Evolutionary conservation across 129 eudicot genomes (phyloP), one percentile per base, ranked within the genome.

Genomic region (Escallonia herrerae): DNA sequence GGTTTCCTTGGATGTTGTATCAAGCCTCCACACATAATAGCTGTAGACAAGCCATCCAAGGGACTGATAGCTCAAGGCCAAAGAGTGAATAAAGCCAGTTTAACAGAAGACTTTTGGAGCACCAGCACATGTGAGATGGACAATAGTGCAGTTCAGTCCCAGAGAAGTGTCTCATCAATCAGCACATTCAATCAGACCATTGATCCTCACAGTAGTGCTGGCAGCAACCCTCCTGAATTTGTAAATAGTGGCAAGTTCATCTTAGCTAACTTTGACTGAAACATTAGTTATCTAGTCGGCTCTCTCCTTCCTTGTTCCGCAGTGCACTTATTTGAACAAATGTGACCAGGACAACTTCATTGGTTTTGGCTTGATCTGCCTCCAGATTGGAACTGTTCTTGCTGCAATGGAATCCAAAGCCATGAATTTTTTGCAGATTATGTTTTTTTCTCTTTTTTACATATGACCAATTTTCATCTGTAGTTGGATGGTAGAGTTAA

Each of bases 1-100:
- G 84, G 97, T 84, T 90, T 85, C 82, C 84, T 90, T 86, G 95
- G 95, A 86, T 90, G 95, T 71, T 83, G 86, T 86, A 71, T 69
- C 15, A 86, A 82, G 82, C 74, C 88, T 33, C 80, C 80, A 50
- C 82, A 71, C 64, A 64, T 86, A 48, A 82, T 76, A 41, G 71
- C 86, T 13, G 86, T 74, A 73, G 86, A 86, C 57, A 76, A 90
- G 74, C 88, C 86, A 14, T 75, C 89, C 9, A 83, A 83, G 58
- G 76, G 73, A 56, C 76, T 79, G 45, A 75, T 68, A 64, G 53
- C 68, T 52, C 82, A 59, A 75, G 82, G 88, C 33, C 78, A 66
- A 43, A 67, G 73, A 59, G 78, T 78, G 12, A 84, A 65, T 62
- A 84, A 72, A 69, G 74, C 74, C 43, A 84, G 80, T 48, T 60